Conservation (phyloP, 495 filamentous ascomycete genomes). For the Xylaria cubensis region DNA sequence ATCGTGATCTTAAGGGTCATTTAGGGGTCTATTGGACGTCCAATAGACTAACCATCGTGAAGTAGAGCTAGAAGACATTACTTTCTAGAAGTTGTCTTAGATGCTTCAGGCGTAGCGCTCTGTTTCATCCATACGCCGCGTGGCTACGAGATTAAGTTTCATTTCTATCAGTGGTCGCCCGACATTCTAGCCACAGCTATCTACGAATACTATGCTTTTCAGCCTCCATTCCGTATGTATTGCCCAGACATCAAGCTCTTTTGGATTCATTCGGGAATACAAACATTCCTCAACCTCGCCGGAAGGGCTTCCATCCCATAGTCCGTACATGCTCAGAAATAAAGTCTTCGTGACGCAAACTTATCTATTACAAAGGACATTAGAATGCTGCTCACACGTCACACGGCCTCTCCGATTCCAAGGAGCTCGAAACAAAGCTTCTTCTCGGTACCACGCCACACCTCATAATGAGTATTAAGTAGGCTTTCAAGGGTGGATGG, state of each 20-base stretch:
- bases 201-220: background rate
- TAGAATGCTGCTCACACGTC: background rate
- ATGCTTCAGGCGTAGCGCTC: too few species aligned
- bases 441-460: background rate
- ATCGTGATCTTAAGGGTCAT: background rate
- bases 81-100: too few species aligned
- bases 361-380: background rate
- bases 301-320: background rate
- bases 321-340: background rate
- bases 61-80: too few species aligned
- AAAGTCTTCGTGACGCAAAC: background rate
- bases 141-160: background rate
- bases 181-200: background rate
- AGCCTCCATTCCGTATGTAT: background rate
- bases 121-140: too few species aligned
- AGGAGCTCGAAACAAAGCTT: background rate
- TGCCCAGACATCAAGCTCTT: background rate
- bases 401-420: background rate
- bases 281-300: background rate
- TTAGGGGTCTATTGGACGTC: background rate
- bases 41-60: too few species aligned
- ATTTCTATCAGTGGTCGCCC: background rate
- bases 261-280: background rate
- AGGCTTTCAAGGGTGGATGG: background rate
- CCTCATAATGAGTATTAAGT: background rate